phyloP scores from a whole-genome alignment of 495 filamentous ascomycete species.

The Xylaria scruposa region DNA sequence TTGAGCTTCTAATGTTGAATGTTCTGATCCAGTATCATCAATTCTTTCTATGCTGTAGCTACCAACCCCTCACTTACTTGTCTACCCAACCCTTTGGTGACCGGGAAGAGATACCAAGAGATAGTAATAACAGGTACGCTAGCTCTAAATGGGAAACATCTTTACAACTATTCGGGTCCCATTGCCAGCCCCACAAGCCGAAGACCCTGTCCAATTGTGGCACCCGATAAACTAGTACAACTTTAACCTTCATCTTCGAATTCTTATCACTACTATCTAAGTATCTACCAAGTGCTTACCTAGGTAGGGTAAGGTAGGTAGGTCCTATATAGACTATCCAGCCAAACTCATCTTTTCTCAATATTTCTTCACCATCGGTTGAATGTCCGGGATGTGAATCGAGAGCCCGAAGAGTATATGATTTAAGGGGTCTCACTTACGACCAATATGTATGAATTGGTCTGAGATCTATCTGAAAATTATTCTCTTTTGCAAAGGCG shows the following conservation, averaged over 20 bases:
- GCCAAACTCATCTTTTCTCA: neutral
- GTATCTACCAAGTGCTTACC: neutral
- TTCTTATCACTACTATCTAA: neutral
- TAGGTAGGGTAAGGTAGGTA: neutral
- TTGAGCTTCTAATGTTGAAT: neutral
- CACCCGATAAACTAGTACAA: neutral
- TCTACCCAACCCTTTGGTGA: neutral
- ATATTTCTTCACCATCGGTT: neutral
- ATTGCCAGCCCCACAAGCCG: no score
- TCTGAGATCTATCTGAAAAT: neutral
- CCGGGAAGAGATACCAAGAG: neutral
- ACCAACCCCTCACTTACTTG: neutral
- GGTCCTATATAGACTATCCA: neutral
- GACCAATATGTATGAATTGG: conserved; percentile 1
- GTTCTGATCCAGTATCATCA: neutral
- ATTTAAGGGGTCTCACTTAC: neutral
- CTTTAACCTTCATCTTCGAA: neutral
- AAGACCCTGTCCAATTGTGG: neutral
- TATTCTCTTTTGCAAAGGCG: neutral
- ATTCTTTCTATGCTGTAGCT: neutral
- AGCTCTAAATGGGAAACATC: neutral
- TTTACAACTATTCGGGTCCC: no score
- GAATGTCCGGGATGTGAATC: neutral
- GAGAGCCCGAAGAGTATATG: neutral
- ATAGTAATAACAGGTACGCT: neutral